Conservation (phyloP, 495 filamentous ascomycete species). For the Hyaloscypha hepaticicola region DNA sequence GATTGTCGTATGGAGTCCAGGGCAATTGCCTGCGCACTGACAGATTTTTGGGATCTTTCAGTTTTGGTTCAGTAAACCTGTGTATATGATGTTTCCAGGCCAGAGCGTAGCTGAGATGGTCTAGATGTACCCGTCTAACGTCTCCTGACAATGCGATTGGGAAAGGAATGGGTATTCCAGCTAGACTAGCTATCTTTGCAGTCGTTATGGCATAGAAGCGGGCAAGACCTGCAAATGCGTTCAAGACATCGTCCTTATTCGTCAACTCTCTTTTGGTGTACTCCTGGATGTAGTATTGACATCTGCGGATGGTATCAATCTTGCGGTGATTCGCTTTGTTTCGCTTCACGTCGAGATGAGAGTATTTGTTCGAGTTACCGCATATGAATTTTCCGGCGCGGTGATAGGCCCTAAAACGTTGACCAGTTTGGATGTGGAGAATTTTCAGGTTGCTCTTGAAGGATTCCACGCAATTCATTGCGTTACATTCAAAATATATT, state of each 20-base stretch:
- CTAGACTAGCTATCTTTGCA: constrained; percentile 24
- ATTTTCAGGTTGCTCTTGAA: background rate
- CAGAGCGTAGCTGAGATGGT: constrained; percentile 3
- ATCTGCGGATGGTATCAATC: constrained; percentile 15
- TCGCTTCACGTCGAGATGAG: constrained; percentile 26
- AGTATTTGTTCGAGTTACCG: constrained; percentile 26
- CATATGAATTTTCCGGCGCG: constrained; percentile 18
- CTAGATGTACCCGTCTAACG: constrained; percentile 2
- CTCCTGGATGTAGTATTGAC: constrained; percentile 12
- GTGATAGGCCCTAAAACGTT: background rate
- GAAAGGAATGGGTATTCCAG: constrained; percentile 23
- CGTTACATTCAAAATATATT: background rate
- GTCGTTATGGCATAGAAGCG: constrained; percentile 28
- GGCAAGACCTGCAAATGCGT: constrained; percentile 31
- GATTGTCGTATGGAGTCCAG: background rate
- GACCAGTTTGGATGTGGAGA: background rate
- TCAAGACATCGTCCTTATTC: constrained; percentile 29
- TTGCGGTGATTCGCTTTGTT: constrained; percentile 29
- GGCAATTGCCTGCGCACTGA: background rate
- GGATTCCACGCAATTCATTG: background rate
- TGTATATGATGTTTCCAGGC: constrained; percentile 13
- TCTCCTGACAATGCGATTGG: background rate
- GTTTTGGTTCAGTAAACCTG: constrained; percentile 9
- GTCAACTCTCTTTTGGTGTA: constrained; percentile 31
- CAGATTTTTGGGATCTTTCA: constrained; percentile 4